Base-by-base conservation (phyloP, 2,329 filamentous ascomycete species). In the Verticillium isaacii region DNA sequence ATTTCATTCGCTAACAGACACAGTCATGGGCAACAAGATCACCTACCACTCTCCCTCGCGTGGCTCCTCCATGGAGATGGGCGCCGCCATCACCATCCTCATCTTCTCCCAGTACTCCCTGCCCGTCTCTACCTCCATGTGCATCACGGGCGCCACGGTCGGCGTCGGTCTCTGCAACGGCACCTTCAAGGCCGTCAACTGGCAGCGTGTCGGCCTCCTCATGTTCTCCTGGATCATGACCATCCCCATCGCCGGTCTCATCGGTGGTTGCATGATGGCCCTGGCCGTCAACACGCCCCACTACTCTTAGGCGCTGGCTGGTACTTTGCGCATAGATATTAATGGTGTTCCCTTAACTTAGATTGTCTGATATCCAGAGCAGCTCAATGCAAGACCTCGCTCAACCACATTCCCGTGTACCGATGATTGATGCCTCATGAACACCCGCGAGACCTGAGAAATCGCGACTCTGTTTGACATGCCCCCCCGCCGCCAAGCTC, bases 11-110 rank as follows among this genome's bases (percentile, higher is more conserved):
- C 45, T 50, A 50, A 50, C 19, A 56, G n/a, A 59, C 17, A 65
- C 66, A 87, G 87, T 90, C 75, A 92, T 92, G 89, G 90, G 90
- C 60, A 93, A 92, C 82, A 90, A 90, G 76, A 87, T 91, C 73
- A 91, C 89, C 62, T 89, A 89, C 74, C 88, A 90, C 76, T 82
- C 80, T 25, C 81, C 81, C 32, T 78, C 74, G 67, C 75, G 81
- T 67, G 81, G 79, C 59, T 90, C 78, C 68, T 91, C 88, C 58
- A 93, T 93, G 89, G 90, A 93, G 72, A 85, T 93, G 84, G 90
- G 90, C 56, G 89, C 90, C 55, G 89, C 90, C 67, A 86, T 93
- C 67, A 92, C 90, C 11, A 85, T 92, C 63, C 84, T 92, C 29
- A 75, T 93, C 72, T 91, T 91, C 80, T 91, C 89, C 0, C 89